Base-by-base conservation (phyloP, 192 early-diverging fungal species). In the Rhizoclosmatium globosum region DNA sequence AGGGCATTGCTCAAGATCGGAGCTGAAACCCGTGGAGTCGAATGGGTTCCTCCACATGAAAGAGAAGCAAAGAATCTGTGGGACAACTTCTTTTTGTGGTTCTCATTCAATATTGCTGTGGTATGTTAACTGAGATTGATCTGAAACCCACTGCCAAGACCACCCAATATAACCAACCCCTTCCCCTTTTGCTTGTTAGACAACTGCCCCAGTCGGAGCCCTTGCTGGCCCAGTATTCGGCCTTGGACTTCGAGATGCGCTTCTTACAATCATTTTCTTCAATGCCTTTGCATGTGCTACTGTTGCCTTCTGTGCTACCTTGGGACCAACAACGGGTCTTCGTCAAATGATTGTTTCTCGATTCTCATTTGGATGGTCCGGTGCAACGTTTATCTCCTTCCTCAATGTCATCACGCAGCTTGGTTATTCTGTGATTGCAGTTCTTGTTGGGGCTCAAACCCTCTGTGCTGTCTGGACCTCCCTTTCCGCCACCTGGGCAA, bases 321-420 rank as follows among this genome's bases (percentile, higher is more conserved):
- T 83, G 39, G 82, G 82, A 1, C 82, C 82, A 19, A 74, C 59
- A 23, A 50, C 76, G 43, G 82, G 82, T 44, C 56, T 83, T 21
- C 19, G 82, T 1, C 80, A 82, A 53, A 83, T 83, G 82, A 74
- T 83, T 56, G 53, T 81, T 50, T 47, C 82, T 19, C 72, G 82
- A 7, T 83, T 77, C 71, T 67, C 81, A 11, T 83, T 81, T 61
- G 82, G 82, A 17, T 83, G 46, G 57, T 81, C 42, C 62, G 82
- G 73, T 2, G 68, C 53, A 23, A 79, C 68, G 19, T 59, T 83
- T n/a, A 67, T 83, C 1, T 64, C 82, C 21, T 58, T 83, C 2
- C 64, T 83, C 23, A 83, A 83, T 46, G 57, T 76, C 38, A 53
- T 81, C 66, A 79, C 82, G 9, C 71, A 71, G 56, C 67, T 82